phyloP scores from a whole-genome alignment of 805 yeast species.

The Kuraishia capsulata region DNA sequence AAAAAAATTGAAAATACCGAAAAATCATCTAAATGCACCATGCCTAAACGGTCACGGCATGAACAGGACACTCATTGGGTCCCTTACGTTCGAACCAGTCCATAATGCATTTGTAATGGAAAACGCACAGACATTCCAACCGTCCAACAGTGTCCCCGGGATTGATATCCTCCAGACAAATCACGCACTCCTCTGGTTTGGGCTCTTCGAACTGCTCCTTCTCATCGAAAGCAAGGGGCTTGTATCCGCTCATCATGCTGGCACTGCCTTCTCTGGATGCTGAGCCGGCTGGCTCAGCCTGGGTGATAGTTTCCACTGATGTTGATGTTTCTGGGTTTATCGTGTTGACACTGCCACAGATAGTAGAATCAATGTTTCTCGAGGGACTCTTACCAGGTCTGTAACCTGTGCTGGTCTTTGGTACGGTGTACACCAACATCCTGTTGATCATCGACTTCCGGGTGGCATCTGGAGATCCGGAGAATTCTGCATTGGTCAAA shows the following conservation, averaged over 20 bases:
- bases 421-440: constrained; percentile 73
- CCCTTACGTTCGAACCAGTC: constrained; percentile 88
- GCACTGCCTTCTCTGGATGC: not conserved
- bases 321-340: constrained; percentile 1
- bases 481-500: constrained; percentile 47
- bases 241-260: not conserved
- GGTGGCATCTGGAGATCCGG: constrained; percentile 46
- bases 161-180: constrained; percentile 80
- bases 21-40: too few relatives aligned
- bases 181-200: constrained; percentile 74
- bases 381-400: too few relatives aligned
- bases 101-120: constrained; percentile 84
- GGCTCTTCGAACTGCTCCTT: constrained; percentile 16
- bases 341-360: not conserved
- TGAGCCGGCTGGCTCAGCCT: too few relatives aligned
- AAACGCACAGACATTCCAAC: constrained; percentile 88
- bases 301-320: constrained; percentile 4
- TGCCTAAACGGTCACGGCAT: constrained; percentile 31
- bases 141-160: constrained; percentile 90
- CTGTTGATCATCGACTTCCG: constrained; percentile 51
- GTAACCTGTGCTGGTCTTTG: too few relatives aligned
- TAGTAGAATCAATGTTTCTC: not conserved
- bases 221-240: constrained; percentile 2
- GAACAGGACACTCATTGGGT: constrained; percentile 82
- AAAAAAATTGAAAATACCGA: too few relatives aligned